Evolutionary conservation across 2,329 filamentous ascomycete genomes (phyloP), one percentile per base, ranked within the genome.

Genomic region (Phyllosticta citriasiana): DNA sequence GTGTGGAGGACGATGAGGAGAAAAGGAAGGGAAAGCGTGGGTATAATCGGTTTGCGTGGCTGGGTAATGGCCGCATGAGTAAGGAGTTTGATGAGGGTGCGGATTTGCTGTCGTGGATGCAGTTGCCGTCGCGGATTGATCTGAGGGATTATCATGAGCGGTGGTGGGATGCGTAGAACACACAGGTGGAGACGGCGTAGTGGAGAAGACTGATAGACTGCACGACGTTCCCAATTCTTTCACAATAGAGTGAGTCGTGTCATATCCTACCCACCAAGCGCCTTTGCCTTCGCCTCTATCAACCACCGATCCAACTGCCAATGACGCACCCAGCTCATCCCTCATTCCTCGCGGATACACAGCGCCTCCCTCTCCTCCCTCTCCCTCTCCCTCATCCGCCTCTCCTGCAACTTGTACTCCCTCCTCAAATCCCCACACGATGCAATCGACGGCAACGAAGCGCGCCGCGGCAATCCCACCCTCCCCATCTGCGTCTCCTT

Each of bases 11-110:
- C 27, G 27, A 27, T 4, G 26, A 27, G 26, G 1, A 16, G n/a
- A 47, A 2, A 47, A 4, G 51, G 35, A 40, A 16, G 35, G 16
- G 16, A 16, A 16, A 4, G 30, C 3, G 55, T 16, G 63, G 74
- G 6, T 8, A 30, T 7, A 82, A 82, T 67, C 70, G 83, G 7
- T 84, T 87, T 64, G 74, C 78, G 2, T 89, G 85, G 67, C 83
- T 89, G 65, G 87, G 88, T 0, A 87, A 86, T 67, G 88, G 87
- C 0, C 84, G 82, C 73, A 88, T 85, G 2, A 76, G 67, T 59
- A 81, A 80, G 64, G 87, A 90, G 70, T 65, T 74, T 67, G 79
- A 83, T 40, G 73, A 77, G 5, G 74, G 75, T n/a, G 75, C 77
- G 3, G 85, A 89, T 66, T 75, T 88, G 69, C 87, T 84, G 10